phyloP scores from a whole-genome alignment of 176 grass and related monocot species.

The Areca catechu region DNA sequence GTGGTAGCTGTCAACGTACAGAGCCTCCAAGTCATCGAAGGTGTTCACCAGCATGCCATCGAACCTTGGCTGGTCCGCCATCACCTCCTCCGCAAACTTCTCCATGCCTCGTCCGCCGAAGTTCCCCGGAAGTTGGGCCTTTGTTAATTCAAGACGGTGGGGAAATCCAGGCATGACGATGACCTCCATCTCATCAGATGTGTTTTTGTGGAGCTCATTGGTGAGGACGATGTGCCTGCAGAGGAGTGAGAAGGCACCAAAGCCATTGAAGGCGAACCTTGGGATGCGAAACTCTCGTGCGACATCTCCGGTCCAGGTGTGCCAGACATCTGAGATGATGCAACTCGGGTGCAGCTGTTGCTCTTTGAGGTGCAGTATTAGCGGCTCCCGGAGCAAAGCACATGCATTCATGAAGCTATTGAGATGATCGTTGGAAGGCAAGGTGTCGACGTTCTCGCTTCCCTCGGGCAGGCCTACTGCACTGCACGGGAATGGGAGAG shows the following conservation, averaged over 20 bases:
- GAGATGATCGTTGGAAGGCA: neutral
- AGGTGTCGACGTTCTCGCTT: constrained; percentile 20
- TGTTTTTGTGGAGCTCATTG: constrained; percentile 3
- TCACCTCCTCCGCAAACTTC: neutral
- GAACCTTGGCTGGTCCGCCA: constrained; percentile 7
- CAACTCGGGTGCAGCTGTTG: constrained; percentile 13
- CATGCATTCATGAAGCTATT: constrained; percentile 8
- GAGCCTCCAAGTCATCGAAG: constrained; percentile 20
- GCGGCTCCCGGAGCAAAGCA: constrained; percentile 11
- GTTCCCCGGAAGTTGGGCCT: neutral
- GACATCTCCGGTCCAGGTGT: constrained; percentile 20
- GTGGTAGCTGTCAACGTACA: constrained; percentile 5
- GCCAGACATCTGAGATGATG: constrained; percentile 19
- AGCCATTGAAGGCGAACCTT: constrained; percentile 14
- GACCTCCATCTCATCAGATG: constrained; percentile 17
- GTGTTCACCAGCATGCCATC: constrained; percentile 19
- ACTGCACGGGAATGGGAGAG: constrained; percentile 17
- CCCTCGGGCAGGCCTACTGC: constrained; percentile 18
- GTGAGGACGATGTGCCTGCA: neutral
- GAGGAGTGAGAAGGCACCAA: constrained; percentile 19
- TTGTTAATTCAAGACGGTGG: constrained; percentile 14
- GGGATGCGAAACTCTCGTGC: constrained; percentile 21
- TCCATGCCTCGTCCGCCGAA: neutral
- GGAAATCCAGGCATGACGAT: constrained; percentile 24
- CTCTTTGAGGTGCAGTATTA: constrained; percentile 16